These are phyloP conservation scores for Sarocladium strictum DNA, from an alignment of 2,329 filamentous ascomycete genomes.

Conservation along the genomic window DNA sequence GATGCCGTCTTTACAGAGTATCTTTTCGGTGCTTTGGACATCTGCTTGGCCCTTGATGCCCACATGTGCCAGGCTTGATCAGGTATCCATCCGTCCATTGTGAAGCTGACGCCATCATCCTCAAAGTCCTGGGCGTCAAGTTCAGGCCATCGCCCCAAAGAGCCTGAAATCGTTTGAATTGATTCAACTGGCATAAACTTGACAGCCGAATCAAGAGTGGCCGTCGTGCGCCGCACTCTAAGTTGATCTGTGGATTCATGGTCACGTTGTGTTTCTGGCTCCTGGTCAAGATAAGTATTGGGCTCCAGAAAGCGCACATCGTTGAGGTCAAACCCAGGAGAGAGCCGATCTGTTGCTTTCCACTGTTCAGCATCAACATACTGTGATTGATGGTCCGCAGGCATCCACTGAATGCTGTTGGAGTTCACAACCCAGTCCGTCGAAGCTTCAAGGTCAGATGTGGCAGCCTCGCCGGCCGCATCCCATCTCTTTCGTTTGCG, in stretches of 20 bases:
- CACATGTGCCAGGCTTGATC: constrained; percentile 15
- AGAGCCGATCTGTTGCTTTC: not conserved
- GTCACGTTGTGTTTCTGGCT: not conserved
- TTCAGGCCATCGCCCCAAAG: constrained; percentile 25
- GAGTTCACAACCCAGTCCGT: constrained; percentile 7
- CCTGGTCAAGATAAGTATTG: constrained; percentile 31
- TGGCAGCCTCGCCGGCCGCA: constrained; percentile 8
- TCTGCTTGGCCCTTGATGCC: not conserved
- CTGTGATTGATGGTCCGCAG: not conserved
- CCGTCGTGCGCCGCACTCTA: too few species aligned
- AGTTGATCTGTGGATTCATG: not conserved
- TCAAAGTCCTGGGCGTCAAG: constrained; percentile 29
- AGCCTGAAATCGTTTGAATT: constrained; percentile 10
- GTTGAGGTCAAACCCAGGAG: not conserved
- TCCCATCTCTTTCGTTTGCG: constrained; percentile 19
- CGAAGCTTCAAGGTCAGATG: not conserved
- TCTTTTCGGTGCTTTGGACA: not conserved
- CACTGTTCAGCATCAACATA: not conserved
- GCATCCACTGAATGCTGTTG: not conserved
- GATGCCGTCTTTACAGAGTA: not conserved
- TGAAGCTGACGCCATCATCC: constrained; percentile 30
- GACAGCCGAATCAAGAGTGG: not conserved
- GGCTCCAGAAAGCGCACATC: constrained; percentile 34
- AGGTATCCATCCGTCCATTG: constrained; percentile 39
- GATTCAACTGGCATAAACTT: not conserved